Conservation (phyloP, 1,139 yeast species). For the Saccharomyces pastorianus region DNA sequence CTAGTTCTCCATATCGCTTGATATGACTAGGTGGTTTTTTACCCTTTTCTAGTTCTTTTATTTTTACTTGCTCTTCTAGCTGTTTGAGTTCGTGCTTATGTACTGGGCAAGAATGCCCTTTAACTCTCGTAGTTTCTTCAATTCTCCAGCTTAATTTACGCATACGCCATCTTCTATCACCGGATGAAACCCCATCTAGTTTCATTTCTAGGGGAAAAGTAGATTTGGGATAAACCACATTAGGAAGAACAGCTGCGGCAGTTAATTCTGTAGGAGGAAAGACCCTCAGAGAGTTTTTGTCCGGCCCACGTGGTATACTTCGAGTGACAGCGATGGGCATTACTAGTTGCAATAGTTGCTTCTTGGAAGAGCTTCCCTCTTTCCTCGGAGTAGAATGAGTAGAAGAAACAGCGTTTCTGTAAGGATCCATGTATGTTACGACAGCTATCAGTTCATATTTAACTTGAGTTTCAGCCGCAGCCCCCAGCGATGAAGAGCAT, state of each 20-base stretch:
- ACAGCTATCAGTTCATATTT: slow-evolving; percentile 68
- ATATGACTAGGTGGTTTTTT: slow-evolving; percentile 25
- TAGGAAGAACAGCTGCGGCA: slow-evolving; percentile 80
- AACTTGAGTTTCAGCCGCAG: slow-evolving; percentile 48
- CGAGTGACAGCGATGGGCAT: slow-evolving; percentile 71
- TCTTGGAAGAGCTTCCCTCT: slow-evolving; percentile 22
- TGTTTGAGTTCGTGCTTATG: slow-evolving; percentile 45
- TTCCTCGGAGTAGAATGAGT: slow-evolving; percentile 6
- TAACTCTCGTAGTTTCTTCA: slow-evolving; percentile 69
- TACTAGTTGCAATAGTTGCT: slow-evolving; percentile 37
- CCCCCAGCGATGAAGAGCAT: slow-evolving; percentile 60
- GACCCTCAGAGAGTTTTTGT: slow-evolving; percentile 76
- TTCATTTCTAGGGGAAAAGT: slow-evolving; percentile 74
- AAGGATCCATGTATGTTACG: slow-evolving; percentile 39
- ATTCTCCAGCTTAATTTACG: slow-evolving; percentile 81
- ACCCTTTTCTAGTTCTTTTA: slow-evolving; percentile 24
- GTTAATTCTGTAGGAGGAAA: slow-evolving; percentile 93
- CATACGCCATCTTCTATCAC: slow-evolving; percentile 81
- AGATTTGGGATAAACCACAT: slow-evolving; percentile 85
- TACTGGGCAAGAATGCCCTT: slow-evolving; percentile 47
- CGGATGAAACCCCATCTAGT: slow-evolving; percentile 64
- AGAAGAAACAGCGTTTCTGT: slow-evolving; percentile 15
- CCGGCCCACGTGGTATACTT: slow-evolving; percentile 74
- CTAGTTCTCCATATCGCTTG: slow-evolving; percentile 34
- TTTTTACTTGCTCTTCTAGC: slow-evolving; percentile 40